Conservation (phyloP, 1,284 basidiomycete species). For the Gomphus bonarii region DNA sequence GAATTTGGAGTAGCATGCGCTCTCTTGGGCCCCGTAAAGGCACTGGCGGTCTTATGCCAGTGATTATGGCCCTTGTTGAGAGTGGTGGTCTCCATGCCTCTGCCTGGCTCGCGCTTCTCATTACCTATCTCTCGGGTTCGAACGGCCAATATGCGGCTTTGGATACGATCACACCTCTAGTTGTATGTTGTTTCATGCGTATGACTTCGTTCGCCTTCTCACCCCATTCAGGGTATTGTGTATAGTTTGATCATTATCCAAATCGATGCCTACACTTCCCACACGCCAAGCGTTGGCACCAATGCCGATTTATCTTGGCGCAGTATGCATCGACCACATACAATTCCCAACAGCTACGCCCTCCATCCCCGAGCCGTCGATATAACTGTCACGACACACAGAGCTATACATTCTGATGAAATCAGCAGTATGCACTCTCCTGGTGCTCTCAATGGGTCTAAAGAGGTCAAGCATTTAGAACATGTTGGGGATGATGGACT, state of each 20-base stretch:
- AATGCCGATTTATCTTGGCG: no score
- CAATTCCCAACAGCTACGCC: no score
- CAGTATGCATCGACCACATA: no score
- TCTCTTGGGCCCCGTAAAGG: neutral
- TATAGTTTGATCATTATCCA: neutral
- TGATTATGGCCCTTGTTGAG: neutral
- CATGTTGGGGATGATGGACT: no score
- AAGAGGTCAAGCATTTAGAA: no score
- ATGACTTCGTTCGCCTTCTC: no score
- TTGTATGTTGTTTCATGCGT: neutral
- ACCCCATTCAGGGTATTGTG: neutral
- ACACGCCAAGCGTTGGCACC: neutral
- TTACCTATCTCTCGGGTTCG: neutral
- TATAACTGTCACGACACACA: no score
- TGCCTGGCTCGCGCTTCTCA: neutral
- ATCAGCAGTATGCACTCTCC: no score
- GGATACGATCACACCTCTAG: neutral
- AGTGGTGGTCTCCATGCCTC: neutral
- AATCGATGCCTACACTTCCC: neutral
- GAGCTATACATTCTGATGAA: no score
- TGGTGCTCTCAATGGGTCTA: no score
- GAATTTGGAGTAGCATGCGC: neutral
- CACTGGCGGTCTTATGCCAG: neutral
- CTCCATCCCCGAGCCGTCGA: no score
- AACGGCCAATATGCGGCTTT: neutral